Evolutionary conservation across 2,329 filamentous ascomycete species (phyloP).

Genomic region (Cladophialophora yegresii): DNA sequence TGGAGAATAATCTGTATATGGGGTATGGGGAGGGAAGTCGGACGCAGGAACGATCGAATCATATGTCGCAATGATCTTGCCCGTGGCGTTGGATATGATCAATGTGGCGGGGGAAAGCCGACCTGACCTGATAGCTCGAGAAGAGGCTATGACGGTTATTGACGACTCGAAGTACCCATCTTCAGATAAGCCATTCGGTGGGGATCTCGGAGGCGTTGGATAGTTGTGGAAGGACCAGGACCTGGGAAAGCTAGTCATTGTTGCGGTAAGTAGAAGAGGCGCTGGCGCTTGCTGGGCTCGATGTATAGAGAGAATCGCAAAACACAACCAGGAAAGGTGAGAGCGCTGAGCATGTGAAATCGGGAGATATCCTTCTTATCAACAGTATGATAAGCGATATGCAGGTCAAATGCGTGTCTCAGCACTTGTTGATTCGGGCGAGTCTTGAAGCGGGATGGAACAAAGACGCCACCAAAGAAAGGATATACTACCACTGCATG

Average conservation of each 20-base stretch:
- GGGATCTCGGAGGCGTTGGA: slow-evolving; percentile 35
- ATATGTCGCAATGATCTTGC: slow-evolving; percentile 79
- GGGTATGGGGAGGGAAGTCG: slow-evolving; percentile 70
- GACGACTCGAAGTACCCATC: slow-evolving; percentile 41
- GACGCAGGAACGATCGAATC: slow-evolving; percentile 72
- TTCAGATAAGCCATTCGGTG: slow-evolving; percentile 30
- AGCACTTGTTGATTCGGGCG: slow-evolving; percentile 15
- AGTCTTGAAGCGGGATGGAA: slow-evolving; percentile 7
- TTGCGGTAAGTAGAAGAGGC: slow-evolving; percentile 17
- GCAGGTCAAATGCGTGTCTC: slow-evolving; percentile 7
- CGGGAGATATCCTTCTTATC: slow-evolving; percentile 30
- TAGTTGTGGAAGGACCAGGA: slow-evolving; percentile 30
- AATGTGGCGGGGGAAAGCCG: slow-evolving; percentile 80
- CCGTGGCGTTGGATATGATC: slow-evolving; percentile 72
- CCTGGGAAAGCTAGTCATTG: slow-evolving; percentile 29
- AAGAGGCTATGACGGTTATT: slow-evolving; percentile 79
- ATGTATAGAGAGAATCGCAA: slow-evolving; percentile 7
- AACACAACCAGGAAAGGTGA: slow-evolving; percentile 11
- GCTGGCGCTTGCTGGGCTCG: slow-evolving; percentile 17
- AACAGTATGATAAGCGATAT: slow-evolving; percentile 29
- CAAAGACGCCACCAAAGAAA: slow-evolving; percentile 17
- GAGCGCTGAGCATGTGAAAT: slow-evolving; percentile 30
- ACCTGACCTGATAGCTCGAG: slow-evolving; percentile 76
- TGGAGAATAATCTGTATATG: slow-evolving; percentile 82
- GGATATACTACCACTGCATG: slow-evolving; percentile 8